Conservation (phyloP, 345 rosid genomes). For the Litchi chinensis region DNA sequence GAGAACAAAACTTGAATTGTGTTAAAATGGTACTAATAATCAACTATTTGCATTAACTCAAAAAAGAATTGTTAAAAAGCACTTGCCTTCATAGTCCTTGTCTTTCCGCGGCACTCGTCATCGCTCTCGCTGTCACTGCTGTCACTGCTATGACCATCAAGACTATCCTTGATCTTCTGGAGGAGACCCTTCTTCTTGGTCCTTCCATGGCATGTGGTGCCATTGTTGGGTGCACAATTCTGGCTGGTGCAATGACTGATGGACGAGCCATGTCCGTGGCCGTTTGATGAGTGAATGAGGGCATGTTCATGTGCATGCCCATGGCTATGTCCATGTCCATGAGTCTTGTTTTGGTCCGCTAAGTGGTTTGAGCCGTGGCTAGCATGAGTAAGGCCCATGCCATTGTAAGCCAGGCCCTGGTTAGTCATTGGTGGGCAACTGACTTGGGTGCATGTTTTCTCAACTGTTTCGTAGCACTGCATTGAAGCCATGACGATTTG, state of each 20-base stretch:
- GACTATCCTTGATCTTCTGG: too few species aligned
- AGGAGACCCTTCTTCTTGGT: too few species aligned
- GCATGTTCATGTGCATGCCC: not conserved
- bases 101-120: too few species aligned
- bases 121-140: too few species aligned
- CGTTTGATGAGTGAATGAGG: too few species aligned
- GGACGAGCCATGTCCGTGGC: not conserved
- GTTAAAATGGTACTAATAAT: too few species aligned
- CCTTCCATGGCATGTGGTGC: too few species aligned
- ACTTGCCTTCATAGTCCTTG: too few species aligned
- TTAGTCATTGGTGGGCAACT: not conserved
- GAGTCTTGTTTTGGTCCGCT: not conserved
- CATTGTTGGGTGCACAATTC: not conserved
- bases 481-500: constrained; percentile 24
- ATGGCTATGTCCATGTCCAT: not conserved
- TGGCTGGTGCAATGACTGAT: not conserved
- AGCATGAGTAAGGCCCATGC: too few species aligned
- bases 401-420: not conserved
- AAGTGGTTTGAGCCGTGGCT: not conserved
- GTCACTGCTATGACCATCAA: too few species aligned
- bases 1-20: too few species aligned
- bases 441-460: constrained; percentile 18
- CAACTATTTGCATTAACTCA: too few species aligned
- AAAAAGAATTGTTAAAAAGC: not conserved
- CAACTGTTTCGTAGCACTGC: constrained; percentile 14